Base-by-base conservation (phyloP, 257 asterid species). In the Scutellaria galericulata region DNA sequence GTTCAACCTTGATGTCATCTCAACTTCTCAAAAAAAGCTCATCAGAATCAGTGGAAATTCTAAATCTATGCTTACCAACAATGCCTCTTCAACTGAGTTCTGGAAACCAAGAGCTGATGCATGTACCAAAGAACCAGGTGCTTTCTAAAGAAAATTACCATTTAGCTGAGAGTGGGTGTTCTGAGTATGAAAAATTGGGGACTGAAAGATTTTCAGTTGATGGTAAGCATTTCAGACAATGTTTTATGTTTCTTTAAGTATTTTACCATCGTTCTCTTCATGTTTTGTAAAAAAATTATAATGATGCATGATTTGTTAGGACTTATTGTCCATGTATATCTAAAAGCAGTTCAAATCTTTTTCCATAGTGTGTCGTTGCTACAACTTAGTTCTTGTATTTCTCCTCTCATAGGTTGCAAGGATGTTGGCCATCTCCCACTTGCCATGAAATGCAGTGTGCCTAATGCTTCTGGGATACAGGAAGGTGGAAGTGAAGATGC, bases 1-100 rank as follows among this genome's bases (percentile, higher is more conserved):
- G 92, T 66, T 88, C 98, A 76, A 85, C 86, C 57, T 84, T 91
- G 77, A 85, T 94, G 97, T 82, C 73, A 11, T 85, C 93, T 72
- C 92, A 88, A 81, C 78, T 89, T 80, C 70, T 75, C 71, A 81
- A 74, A 56, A 87, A 82, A 56, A 67, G 64, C 68, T 71, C 81
- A 70, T 46, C 71, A 10, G 64, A 77, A 52, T 48, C 83, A 24
- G 75, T 79, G 57, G 84, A 75, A 66, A 62, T 77, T 66, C 68
- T 65, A 56, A 68, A 53, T 42, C 74, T 71, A 59, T 51, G 87
- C 50, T 61, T 81, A 68, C 84, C 85, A 3, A 18, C 65, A 69
- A 64, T 73, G 77, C 77, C 80, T 71, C 77, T 76, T 56, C 77
- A 73, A 76, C 40, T 65, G 71, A 68, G 71, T 60, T 35, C 37